Evolutionary conservation across 768 basidiomycete genomes (phyloP).

Genomic region (Phylloporus rhodoxanthus): DNA sequence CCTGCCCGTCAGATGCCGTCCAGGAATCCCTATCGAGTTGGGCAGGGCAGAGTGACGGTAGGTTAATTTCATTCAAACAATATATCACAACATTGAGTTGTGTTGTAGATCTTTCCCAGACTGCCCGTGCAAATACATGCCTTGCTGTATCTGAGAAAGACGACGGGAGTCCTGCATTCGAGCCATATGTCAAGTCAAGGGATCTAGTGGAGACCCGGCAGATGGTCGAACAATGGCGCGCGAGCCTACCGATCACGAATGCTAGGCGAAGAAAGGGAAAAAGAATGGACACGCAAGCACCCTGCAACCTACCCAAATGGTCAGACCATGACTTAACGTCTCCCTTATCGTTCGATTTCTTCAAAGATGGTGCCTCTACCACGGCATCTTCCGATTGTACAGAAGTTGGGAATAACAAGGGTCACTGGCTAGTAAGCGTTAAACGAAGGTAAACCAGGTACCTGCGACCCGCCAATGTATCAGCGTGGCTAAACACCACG

Average conservation of each 20-base stretch:
- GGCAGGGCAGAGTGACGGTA: constrained; percentile 28
- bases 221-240: constrained; percentile 31
- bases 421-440: constrained; percentile 30
- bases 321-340: constrained; percentile 13
- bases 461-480: not conserved
- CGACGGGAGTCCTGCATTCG: not conserved
- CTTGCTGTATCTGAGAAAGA: constrained; percentile 20
- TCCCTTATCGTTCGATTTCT: constrained; percentile 19
- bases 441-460: constrained; percentile 11
- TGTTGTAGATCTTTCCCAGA: constrained; percentile 19
- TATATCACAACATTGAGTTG: not conserved
- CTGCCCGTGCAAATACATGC: constrained; percentile 13
- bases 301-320: not conserved
- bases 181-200: constrained; percentile 20
- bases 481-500: not conserved
- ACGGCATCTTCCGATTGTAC: constrained; percentile 29
- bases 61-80: not conserved
- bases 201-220: constrained; percentile 20
- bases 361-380: constrained; percentile 23
- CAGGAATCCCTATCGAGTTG: constrained; percentile 30
- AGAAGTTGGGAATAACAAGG: constrained; percentile 27
- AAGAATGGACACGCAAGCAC: constrained; percentile 3
- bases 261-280: constrained; percentile 11
- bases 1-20: constrained; percentile 11
- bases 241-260: constrained; percentile 18